Base-by-base conservation (phyloP, 192 early-diverging fungal species). In the Linnemannia elongata region DNA sequence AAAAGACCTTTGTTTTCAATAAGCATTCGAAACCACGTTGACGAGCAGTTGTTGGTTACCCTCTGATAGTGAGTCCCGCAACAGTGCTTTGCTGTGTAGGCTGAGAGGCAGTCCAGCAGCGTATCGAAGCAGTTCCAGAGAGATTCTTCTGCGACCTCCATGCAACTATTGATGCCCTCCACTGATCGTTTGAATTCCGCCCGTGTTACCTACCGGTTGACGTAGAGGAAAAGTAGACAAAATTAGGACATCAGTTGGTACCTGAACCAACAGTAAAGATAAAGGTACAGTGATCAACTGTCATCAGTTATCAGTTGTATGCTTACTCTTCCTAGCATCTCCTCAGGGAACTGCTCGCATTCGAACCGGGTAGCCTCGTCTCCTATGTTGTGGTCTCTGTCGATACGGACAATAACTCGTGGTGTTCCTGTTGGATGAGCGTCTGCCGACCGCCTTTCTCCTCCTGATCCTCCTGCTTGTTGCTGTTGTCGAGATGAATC, bases 41-140 rank as follows among this genome's bases (percentile, higher is more conserved):
- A 75, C 1, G 17, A 55, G 15, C 5, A 76, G 60, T 27, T 10
- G 39, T 24, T 39, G 52, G 33, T 54, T 81, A 81, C 80, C n/a
- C 85, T 57, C 55, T 87, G 85, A 44, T 87, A 87, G 41, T 87
- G 85, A 41, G 85, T 87, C 22, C 85, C 85, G 66, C 70, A 81
- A 41, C 85, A 87, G 45, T 87, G 75, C 72, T 87, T 87, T 8
- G 85, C 85, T 2, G 85, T 87, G 72, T 87, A 87, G 17, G 85
- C 85, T 24, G 85, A 75, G 9, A 87, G 76, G 24, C 85, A 87
- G 35, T 87, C 85, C 85, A 87, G 68, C 5, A 87, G 18, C 3
- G 85, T 87, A 63, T 87, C 85, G 20, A 87, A 44, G 35, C 79
- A 87, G 41, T 87, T 87, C 42, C 77, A 35, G 13, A 81, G 27